These are phyloP conservation scores for Diversispora epigaea DNA, from an alignment of 192 early-diverging fungal species.

Conservation along the genomic window DNA sequence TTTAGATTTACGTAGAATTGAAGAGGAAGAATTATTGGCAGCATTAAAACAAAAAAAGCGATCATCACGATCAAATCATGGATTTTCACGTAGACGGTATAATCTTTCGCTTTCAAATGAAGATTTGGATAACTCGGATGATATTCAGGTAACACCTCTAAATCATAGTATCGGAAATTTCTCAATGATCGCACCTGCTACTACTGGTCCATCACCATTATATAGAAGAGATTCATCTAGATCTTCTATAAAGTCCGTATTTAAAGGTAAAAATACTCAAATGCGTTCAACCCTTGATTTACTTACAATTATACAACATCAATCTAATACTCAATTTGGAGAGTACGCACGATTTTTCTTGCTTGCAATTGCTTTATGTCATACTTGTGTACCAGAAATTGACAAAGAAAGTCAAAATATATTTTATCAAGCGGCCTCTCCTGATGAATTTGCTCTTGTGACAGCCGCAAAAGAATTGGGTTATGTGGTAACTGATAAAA, in stretches of 20 bases:
- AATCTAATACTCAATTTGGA: slow-evolving; percentile 21
- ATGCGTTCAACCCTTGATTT: slow-evolving; percentile 12
- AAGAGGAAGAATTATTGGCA: slow-evolving; percentile 29
- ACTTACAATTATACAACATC: slow-evolving; percentile 22
- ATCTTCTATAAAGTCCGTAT: neutral
- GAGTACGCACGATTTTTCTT: slow-evolving; percentile 64
- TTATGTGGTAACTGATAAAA: slow-evolving; percentile 63
- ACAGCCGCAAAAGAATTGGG: slow-evolving; percentile 76
- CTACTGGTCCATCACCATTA: slow-evolving; percentile 6
- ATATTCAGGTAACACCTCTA: neutral
- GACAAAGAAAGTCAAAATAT: slow-evolving; percentile 55
- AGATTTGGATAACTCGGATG: neutral
- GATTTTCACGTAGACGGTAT: neutral
- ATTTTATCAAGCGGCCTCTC: slow-evolving; percentile 79
- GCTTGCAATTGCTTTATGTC: slow-evolving; percentile 77
- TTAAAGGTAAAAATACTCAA: neutral
- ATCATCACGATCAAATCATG: too few relatives aligned
- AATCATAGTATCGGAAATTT: slow-evolving; percentile 2
- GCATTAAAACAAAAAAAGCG: slow-evolving; percentile 6
- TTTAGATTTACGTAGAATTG: slow-evolving; percentile 51
- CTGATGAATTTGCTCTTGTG: slow-evolving; percentile 83
- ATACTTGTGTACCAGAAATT: slow-evolving; percentile 75
- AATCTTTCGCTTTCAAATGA: neutral
- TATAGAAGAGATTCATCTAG: slow-evolving; percentile 14
- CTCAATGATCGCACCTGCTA: slow-evolving; percentile 28